Conservation (phyloP, 2,329 filamentous ascomycete genomes). For the Septoria linicola region DNA sequence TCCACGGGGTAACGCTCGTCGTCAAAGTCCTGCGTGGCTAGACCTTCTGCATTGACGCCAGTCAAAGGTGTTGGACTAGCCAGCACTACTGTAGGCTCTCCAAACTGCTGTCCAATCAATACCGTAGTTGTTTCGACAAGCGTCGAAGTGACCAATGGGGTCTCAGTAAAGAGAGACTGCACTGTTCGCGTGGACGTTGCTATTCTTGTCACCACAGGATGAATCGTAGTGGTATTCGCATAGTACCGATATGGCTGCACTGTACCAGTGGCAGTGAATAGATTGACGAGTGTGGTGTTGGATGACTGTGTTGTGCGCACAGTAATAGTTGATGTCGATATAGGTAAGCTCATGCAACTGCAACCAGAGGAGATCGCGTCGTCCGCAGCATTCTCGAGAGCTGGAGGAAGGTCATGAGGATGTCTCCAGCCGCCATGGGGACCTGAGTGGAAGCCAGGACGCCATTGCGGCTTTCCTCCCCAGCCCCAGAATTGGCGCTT, state of each 20-base stretch:
- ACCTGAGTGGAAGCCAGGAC: background rate
- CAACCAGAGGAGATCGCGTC: conserved; percentile 5
- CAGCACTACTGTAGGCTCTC: conserved; percentile 6
- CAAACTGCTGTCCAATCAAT: conserved; percentile 10
- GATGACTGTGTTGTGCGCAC: background rate
- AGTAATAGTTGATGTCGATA: background rate
- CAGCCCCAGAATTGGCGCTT: conserved; percentile 4
- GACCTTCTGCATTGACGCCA: background rate
- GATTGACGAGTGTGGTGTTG: background rate
- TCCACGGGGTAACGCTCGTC: conserved; percentile 7
- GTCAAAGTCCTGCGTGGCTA: conserved; percentile 8
- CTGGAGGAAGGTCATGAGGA: conserved; percentile 2
- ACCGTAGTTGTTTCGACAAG: conserved; percentile 8
- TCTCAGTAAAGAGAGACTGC: background rate
- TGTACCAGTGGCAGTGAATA: background rate
- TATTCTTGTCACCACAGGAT: conserved; percentile 6
- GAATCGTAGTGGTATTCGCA: conserved; percentile 7
- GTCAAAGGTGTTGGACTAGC: conserved; percentile 8
- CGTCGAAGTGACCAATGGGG: conserved; percentile 1
- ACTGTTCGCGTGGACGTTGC: conserved; percentile 3
- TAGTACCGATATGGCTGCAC: background rate
- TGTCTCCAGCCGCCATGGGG: conserved; percentile 1
- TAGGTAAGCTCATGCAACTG: conserved; percentile 11
- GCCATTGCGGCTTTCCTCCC: conserved; percentile 6
- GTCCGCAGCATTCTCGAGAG: conserved; percentile 1